Evolutionary conservation across 2,329 filamentous ascomycete species (phyloP).

Genomic region (Aphanoascus verrucosus): DNA sequence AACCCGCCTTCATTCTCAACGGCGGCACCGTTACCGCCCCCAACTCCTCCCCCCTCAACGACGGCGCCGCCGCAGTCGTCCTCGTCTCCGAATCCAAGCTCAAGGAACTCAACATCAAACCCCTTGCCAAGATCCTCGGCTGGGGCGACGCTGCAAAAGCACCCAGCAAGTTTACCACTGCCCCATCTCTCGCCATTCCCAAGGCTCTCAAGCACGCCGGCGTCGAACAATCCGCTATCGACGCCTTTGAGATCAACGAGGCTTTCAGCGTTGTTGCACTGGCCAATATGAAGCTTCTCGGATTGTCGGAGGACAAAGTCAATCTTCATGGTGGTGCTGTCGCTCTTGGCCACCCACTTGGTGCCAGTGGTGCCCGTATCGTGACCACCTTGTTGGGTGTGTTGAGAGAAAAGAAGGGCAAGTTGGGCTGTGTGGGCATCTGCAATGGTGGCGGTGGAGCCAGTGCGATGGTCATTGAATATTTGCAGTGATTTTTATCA

Average conservation of each 20-base stretch:
- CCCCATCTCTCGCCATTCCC: conserved; percentile 85
- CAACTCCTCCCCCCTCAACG: conserved; percentile 92
- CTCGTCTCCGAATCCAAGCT: conserved; percentile 90
- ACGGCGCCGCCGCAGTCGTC: conserved; percentile 84
- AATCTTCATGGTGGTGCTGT: conserved; percentile 94
- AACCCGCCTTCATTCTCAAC: conserved; percentile 67
- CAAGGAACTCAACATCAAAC: conserved; percentile 81
- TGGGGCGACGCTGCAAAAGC: conserved; percentile 91
- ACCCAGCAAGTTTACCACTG: conserved; percentile 90
- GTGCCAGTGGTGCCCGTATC: conserved; percentile 87
- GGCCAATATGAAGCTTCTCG: conserved; percentile 88
- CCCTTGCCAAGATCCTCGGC: conserved; percentile 89
- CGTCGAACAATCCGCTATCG: conserved; percentile 63
- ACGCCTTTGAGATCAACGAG: conserved; percentile 98
- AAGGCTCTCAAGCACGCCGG: conserved; percentile 95
- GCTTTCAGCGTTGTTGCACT: conserved; percentile 94
- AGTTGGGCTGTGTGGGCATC: conserved; percentile 88
- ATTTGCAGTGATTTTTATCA: conserved; percentile 29
- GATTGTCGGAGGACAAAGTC: conserved; percentile 70
- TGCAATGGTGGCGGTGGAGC: conserved; percentile 97
- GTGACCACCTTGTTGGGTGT: conserved; percentile 82
- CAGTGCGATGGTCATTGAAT: conserved; percentile 83
- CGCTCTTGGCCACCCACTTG: conserved; percentile 88
- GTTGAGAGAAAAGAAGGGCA: conserved; percentile 78
- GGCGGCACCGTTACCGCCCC: conserved; percentile 83